Evolutionary conservation across 345 rosid species (phyloP).

Genomic region (Clarkia xantiana): DNA sequence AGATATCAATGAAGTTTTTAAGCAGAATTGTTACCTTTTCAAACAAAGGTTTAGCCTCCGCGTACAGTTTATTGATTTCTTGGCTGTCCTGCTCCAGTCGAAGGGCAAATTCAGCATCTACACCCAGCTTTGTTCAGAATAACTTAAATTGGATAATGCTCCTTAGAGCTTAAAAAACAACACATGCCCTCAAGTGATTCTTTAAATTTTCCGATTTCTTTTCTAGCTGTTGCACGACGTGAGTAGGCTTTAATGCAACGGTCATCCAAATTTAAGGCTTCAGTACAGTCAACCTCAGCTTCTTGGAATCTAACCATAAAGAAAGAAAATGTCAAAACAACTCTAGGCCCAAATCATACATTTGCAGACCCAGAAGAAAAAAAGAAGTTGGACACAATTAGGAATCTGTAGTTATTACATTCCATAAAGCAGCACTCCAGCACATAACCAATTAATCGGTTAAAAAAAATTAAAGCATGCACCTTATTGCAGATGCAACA

Average conservation of each 20-base stretch:
- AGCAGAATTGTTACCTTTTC: conserved; percentile 38
- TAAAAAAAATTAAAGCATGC: too few species aligned
- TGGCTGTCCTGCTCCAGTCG: conserved; percentile 77
- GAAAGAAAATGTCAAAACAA: conserved; percentile 2
- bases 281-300: conserved; percentile 89
- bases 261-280: conserved; percentile 83
- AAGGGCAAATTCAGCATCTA: conserved; percentile 87
- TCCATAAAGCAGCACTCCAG: not conserved
- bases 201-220: conserved; percentile 58
- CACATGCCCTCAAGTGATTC: conserved; percentile 64
- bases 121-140: conserved; percentile 13
- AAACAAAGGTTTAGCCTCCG: conserved; percentile 51
- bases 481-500: too few species aligned
- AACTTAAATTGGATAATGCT: not conserved
- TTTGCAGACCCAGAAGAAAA: not conserved
- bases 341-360: not conserved
- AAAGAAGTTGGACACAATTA: not conserved
- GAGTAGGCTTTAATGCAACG: conserved; percentile 81
- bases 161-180: not conserved
- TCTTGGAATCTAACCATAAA: conserved; percentile 42
- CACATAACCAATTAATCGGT: too few species aligned
- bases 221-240: conserved; percentile 82
- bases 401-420: too few species aligned
- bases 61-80: conserved; percentile 68
- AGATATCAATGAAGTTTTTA: too few species aligned